phyloP scores from a whole-genome alignment of 1,284 basidiomycete species.

The Stereum hirsutum region DNA sequence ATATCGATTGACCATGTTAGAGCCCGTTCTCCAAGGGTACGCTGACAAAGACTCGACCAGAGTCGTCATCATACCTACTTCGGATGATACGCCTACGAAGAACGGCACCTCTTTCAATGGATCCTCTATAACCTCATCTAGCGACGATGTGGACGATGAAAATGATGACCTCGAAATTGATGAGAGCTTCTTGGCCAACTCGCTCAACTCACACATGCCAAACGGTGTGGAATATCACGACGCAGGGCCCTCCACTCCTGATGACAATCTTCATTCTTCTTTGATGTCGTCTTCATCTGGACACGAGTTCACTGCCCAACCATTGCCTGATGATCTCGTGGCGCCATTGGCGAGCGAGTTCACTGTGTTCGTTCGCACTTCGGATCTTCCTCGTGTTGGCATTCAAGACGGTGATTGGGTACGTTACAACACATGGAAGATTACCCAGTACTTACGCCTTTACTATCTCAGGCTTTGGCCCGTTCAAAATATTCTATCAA shows the following conservation, averaged over 20 bases:
- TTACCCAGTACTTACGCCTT: not conserved
- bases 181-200: conserved; percentile 60
- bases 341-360: conserved; percentile 27
- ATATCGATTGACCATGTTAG: conserved; percentile 38
- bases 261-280: conserved; percentile 10
- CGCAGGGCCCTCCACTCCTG: not conserved
- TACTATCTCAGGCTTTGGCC: conserved; percentile 7
- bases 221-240: too few relatives aligned
- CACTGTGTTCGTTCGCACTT: conserved; percentile 47
- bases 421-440: conserved; percentile 16
- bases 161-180: conserved; percentile 37
- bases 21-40: conserved; percentile 70
- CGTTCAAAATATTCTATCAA: conserved; percentile 4
- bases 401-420: conserved; percentile 88
- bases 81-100: conserved; percentile 13
- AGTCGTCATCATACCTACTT: conserved; percentile 41
- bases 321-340: conserved; percentile 1
- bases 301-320: conserved; percentile 7
- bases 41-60: conserved; percentile 41
- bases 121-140: too few relatives aligned
- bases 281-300: conserved; percentile 8
- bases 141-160: too few relatives aligned
- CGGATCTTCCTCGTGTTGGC: conserved; percentile 66
- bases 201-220: conserved; percentile 22
- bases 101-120: too few relatives aligned